Evolutionary conservation across 208 protist species (phyloP), one percentile per base, ranked within the genome.

Genomic region (Crithidia mellificae): DNA sequence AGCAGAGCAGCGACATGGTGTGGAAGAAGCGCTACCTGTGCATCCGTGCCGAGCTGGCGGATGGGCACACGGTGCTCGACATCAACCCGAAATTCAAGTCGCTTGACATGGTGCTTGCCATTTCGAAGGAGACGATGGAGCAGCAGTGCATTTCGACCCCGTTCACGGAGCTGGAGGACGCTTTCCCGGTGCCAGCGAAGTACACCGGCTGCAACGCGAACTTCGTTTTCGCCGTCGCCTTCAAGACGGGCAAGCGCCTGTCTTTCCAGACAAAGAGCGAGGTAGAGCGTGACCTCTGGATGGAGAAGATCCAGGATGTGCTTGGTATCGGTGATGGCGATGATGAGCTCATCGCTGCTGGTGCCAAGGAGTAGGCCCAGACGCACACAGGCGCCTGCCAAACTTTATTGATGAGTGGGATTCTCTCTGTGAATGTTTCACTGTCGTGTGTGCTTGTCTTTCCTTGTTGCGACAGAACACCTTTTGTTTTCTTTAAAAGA

Each of bases 281-380:
- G 50, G 66, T 73, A 25, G 83, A 92, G 61, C 80, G 87, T 27
- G 80, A 85, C 65, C 63, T 66, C 30, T 93, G 87, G 87, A 93
- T 93, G 83, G 72, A 77, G 41, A 93, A 93, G 62, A 93, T 93
- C 50, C 87, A 93, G 58, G 84, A 93, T 17, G 87, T 85, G 0
- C 73, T 93, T 20, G 87, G 87, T 14, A 88, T 93, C 56, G 84
- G 75, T n/a, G 81, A 90, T 56, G 80, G 79, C 47, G 78, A 91
- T 32, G 76, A 82, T 24, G 52, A 67, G 64, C 52, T 55, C 47
- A 68, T 54, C n/a, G 17, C 30, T 57, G 27, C 73, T 22, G 55
- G 51, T 11, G 38, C 54, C 2, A 68, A 68, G 69, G 53, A 75
- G 53, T 63, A 47, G 29, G 34, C 36, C 17, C 17, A 62, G 36